Evolutionary conservation across 345 rosid species (phyloP).

Genomic region (Eucalyptus pumila): DNA sequence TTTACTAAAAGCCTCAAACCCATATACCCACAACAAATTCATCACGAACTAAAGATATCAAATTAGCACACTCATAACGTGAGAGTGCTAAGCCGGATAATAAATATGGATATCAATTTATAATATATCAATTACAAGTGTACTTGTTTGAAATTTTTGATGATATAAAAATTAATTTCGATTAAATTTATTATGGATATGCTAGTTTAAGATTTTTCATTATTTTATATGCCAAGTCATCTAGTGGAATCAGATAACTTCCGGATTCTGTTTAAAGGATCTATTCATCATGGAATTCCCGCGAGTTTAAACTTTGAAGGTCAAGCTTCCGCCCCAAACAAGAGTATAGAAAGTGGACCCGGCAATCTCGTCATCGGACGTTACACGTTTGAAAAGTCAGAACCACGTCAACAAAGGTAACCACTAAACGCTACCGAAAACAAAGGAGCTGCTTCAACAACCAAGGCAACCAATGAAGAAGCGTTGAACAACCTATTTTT

Average conservation of each 20-base stretch:
- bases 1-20: neutral
- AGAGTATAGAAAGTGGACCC: neutral
- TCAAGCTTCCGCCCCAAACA: neutral
- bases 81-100: rapidly evolving
- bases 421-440: neutral
- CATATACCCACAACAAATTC: no score
- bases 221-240: neutral
- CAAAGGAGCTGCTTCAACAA: neutral
- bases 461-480: neutral
- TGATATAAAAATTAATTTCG: no score
- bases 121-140: rapidly evolving
- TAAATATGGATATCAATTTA: no score
- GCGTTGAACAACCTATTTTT: neutral
- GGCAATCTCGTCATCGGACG: neutral
- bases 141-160: rapidly evolving
- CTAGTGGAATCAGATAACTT: neutral
- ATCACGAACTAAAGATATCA: rapidly evolving
- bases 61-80: neutral
- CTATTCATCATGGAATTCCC: neutral
- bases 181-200: no score
- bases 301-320: neutral
- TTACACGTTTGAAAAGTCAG: neutral
- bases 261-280: neutral
- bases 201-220: no score
- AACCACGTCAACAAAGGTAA: neutral